Conservation (phyloP, 2,329 filamentous ascomycete species). For the Verticillium tricorpus region DNA sequence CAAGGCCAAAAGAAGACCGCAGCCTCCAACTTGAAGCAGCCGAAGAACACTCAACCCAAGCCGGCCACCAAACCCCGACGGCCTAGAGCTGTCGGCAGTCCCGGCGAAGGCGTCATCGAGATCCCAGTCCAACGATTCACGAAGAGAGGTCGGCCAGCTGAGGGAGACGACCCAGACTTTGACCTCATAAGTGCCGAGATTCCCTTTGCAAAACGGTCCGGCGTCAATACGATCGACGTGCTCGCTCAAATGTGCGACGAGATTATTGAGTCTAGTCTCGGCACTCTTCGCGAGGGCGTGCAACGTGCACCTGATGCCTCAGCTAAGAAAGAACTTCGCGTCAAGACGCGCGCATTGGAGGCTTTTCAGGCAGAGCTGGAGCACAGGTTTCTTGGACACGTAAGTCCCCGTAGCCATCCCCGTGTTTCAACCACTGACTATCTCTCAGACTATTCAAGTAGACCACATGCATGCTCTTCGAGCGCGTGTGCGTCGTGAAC, state of each 20-base stretch:
- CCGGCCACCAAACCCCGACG: conserved; percentile 10
- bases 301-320: conserved; percentile 35
- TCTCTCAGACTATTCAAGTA: conserved; percentile 48
- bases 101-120: conserved; percentile 32
- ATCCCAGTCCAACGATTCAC: conserved; percentile 60
- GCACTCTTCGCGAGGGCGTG: conserved; percentile 37
- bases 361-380: conserved; percentile 55
- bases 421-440: neutral
- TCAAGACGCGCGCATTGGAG: conserved; percentile 52
- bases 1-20: conserved; percentile 18
- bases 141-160: conserved; percentile 33
- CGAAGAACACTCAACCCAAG: conserved; percentile 14
- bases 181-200: conserved; percentile 47
- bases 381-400: conserved; percentile 53
- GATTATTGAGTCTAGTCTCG: conserved; percentile 47
- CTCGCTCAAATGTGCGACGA: conserved; percentile 58
- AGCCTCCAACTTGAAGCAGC: conserved; percentile 12
- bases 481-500: conserved; percentile 52
- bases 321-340: conserved; percentile 48
- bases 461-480: conserved; percentile 54
- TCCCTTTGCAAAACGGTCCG: conserved; percentile 46
- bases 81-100: conserved; percentile 13
- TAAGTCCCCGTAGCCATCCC: conserved; percentile 26
- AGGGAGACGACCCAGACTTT: conserved; percentile 33
- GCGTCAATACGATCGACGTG: conserved; percentile 60